Evolutionary conservation across 2,329 filamentous ascomycete species (phyloP).

Genomic region (Zymoseptoria ardabiliae): DNA sequence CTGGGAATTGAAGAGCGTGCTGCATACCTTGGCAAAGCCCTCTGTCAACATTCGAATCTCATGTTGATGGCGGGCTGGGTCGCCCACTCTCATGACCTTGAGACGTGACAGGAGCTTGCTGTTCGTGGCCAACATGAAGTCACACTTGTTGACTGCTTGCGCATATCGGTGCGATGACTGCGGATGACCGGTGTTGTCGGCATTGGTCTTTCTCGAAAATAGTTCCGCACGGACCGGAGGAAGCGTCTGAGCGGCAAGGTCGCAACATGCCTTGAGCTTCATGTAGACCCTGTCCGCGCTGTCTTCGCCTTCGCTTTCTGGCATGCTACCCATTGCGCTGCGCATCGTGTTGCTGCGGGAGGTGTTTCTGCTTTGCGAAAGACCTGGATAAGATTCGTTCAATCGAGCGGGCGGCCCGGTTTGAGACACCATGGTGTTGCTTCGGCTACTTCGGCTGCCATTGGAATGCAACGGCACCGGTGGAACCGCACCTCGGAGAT

Average conservation of each 20-base stretch:
- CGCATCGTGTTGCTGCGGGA: slow-evolving; percentile 43
- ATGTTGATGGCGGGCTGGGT: slow-evolving; percentile 61
- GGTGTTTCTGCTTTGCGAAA: slow-evolving; percentile 28
- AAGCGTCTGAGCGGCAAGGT: slow-evolving; percentile 63
- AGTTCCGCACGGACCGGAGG: slow-evolving; percentile 65
- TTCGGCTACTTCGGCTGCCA: slow-evolving; percentile 39
- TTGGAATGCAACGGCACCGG: slow-evolving; percentile 39
- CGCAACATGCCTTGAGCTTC: slow-evolving; percentile 64
- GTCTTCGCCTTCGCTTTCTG: slow-evolving; percentile 68
- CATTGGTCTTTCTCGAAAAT: slow-evolving; percentile 53
- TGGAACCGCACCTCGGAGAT: slow-evolving; percentile 28
- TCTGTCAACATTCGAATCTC: slow-evolving; percentile 67
- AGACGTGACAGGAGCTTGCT: slow-evolving; percentile 66
- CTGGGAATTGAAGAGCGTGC: not conserved
- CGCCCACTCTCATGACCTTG: slow-evolving; percentile 74
- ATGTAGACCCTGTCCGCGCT: slow-evolving; percentile 78
- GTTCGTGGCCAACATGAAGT: slow-evolving; percentile 62
- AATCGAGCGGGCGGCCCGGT: slow-evolving; percentile 63
- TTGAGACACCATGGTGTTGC: slow-evolving; percentile 45
- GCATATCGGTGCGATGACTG: slow-evolving; percentile 55
- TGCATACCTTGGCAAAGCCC: slow-evolving; percentile 53
- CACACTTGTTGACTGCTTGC: slow-evolving; percentile 63
- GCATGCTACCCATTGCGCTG: slow-evolving; percentile 38
- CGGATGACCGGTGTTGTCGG: slow-evolving; percentile 42
- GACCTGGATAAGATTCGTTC: slow-evolving; percentile 67